Conservation (phyloP, 2,329 filamentous ascomycete species). For the Raffaelea deltoideospora region DNA sequence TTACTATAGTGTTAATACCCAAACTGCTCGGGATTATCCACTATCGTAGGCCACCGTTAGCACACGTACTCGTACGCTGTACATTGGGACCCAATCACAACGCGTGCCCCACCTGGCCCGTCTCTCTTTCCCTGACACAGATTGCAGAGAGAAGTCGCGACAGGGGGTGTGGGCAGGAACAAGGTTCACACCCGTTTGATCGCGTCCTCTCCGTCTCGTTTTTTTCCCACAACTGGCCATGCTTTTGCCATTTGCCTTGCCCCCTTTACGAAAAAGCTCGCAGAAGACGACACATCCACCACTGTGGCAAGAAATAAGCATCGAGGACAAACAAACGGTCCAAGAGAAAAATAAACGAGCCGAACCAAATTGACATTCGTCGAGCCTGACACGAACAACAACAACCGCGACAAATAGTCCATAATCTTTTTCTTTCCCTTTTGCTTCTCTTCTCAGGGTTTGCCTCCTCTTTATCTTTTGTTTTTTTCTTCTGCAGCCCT, state of each 20-base stretch:
- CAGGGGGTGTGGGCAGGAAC: constrained; percentile 7
- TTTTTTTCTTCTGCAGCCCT: background rate
- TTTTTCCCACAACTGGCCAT: background rate
- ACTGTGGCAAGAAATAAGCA: too few species aligned
- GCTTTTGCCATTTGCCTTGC: background rate
- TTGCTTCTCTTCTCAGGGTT: background rate
- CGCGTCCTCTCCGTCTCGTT: constrained; percentile 8
- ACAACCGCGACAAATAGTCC: background rate
- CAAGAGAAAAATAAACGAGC: too few species aligned
- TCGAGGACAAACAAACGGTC: too few species aligned
- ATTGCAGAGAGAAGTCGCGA: constrained; percentile 11
- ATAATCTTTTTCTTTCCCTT: background rate
- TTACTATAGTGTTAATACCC: too few species aligned
- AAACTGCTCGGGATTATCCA: too few species aligned
- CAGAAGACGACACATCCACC: too few species aligned
- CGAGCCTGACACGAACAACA: background rate
- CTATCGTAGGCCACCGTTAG: too few species aligned
- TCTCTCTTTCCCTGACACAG: background rate
- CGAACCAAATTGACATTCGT: too few species aligned
- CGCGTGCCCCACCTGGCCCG: background rate
- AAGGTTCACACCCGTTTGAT: constrained; percentile 8
- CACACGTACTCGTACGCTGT: too few species aligned
- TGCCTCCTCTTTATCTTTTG: background rate
- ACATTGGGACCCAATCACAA: background rate
- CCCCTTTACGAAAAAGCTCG: too few species aligned